These are phyloP conservation scores for Phaffomyces antillensis DNA, from an alignment of 805 yeast species.

Conservation along the genomic window DNA sequence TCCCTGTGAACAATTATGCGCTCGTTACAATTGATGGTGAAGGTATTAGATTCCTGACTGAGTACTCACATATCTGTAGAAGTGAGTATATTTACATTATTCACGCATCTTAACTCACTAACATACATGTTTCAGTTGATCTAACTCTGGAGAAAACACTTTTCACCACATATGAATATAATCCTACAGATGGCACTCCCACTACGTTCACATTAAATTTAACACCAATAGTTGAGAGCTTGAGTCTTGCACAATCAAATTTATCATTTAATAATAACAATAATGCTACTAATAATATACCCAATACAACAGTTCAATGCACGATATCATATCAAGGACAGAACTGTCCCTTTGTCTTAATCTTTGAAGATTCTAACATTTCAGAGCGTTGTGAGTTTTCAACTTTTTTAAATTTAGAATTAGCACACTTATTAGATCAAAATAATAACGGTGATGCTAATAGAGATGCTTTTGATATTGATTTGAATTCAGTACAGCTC, in stretches of 20 bases:
- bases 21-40: slow-evolving; percentile 38
- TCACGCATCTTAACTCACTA: neutral
- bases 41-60: slow-evolving; percentile 46
- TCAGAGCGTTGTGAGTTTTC: slow-evolving; percentile 51
- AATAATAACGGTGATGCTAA: slow-evolving; percentile 25
- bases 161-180: slow-evolving; percentile 28
- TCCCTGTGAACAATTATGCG: slow-evolving; percentile 33
- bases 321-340: slow-evolving; percentile 41
- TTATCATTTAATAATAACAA: slow-evolving; percentile 7
- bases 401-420: slow-evolving; percentile 31
- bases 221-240: slow-evolving; percentile 41
- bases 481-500: slow-evolving; percentile 24
- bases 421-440: slow-evolving; percentile 14
- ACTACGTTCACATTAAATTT: slow-evolving; percentile 36
- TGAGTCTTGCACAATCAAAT: slow-evolving; percentile 33
- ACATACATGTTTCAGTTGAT: slow-evolving; percentile 15
- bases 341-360: slow-evolving; percentile 47
- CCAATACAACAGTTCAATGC: slow-evolving; percentile 30
- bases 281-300: neutral
- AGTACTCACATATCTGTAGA: slow-evolving; percentile 34
- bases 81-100: neutral
- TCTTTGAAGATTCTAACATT: slow-evolving; percentile 47
- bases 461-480: slow-evolving; percentile 4
- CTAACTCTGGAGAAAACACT: slow-evolving; percentile 30
- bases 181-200: slow-evolving; percentile 2